A percentile compares a stretch with the other conserved stretches of the same genome.
Conservation (phyloP, 805 yeast species). For the Saturnispora dispora region DNA sequence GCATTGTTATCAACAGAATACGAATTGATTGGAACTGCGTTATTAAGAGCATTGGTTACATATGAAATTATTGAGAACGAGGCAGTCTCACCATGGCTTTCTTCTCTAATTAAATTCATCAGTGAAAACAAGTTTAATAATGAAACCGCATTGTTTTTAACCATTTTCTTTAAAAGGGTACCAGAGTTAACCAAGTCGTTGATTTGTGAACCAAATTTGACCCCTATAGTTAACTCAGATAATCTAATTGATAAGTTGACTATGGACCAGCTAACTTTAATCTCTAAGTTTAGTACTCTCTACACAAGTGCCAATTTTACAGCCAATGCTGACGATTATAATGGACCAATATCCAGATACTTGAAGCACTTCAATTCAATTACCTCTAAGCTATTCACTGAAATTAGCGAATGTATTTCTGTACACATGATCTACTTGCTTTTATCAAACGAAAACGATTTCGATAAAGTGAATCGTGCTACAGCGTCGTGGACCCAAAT, state of each 20-base stretch:
- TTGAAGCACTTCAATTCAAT: slow-evolving; percentile 61
- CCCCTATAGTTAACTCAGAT: slow-evolving; percentile 32
- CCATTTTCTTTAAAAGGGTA: slow-evolving; percentile 34
- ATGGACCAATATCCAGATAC: slow-evolving; percentile 63
- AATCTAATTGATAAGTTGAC: slow-evolving; percentile 9
- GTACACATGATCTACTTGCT: slow-evolving; percentile 41
- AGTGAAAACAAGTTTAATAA: slow-evolving; percentile 2
- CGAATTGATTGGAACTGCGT: slow-evolving; percentile 50
- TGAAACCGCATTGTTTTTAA: slow-evolving; percentile 29
- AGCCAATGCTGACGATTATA: slow-evolving; percentile 33
- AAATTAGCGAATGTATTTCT: slow-evolving; percentile 47
- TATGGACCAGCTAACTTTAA: slow-evolving; percentile 25
- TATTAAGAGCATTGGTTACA: slow-evolving; percentile 44
- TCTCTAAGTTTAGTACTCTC: slow-evolving; percentile 42
- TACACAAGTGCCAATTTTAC: slow-evolving; percentile 21
- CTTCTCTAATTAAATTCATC: slow-evolving; percentile 26
- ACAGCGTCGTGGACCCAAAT: slow-evolving; percentile 52
- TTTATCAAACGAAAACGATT: slow-evolving; percentile 43
- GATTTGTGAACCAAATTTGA: slow-evolving; percentile 26
- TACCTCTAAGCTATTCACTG: slow-evolving; percentile 41
- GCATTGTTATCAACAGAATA: slow-evolving; percentile 32
- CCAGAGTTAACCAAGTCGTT: slow-evolving; percentile 34
- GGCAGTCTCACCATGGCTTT: slow-evolving; percentile 44
- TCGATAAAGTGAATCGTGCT: slow-evolving; percentile 35
- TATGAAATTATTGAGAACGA: slow-evolving; percentile 37